phyloP scores from a whole-genome alignment of 441 rosid genomes.

The Cnidoscolus chayamansa region DNA sequence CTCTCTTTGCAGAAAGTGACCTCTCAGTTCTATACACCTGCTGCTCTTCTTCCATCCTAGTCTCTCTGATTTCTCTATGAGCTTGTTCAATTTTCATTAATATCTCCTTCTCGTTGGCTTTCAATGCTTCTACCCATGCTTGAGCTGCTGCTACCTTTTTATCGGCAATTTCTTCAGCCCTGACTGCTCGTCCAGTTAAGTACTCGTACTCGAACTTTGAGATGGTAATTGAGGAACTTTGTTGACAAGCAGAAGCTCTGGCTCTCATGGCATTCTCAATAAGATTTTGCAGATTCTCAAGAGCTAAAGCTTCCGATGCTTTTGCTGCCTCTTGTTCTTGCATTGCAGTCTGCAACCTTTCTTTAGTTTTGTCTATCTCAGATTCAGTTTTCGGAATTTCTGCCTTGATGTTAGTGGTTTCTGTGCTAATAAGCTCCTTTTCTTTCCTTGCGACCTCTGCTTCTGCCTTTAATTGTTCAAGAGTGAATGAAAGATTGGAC shows the following conservation, averaged over 20 bases:
- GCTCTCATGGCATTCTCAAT: slow-evolving; percentile 42
- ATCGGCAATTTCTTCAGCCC: slow-evolving; percentile 67
- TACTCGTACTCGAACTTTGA: slow-evolving; percentile 80
- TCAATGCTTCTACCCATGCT: slow-evolving; percentile 82
- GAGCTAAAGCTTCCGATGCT: slow-evolving; percentile 51
- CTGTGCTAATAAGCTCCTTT: slow-evolving; percentile 41
- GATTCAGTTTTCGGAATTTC: slow-evolving; percentile 48
- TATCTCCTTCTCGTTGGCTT: slow-evolving; percentile 67
- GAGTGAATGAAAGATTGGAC: slow-evolving; percentile 46
- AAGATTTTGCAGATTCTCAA: slow-evolving; percentile 44
- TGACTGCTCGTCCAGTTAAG: slow-evolving; percentile 55
- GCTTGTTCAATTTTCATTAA: slow-evolving; percentile 52
- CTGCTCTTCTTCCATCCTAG: slow-evolving; percentile 52
- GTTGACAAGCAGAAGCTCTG: slow-evolving; percentile 46
- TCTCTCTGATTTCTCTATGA: slow-evolving; percentile 42
- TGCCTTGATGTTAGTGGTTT: slow-evolving; percentile 41
- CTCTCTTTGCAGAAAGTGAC: slow-evolving; percentile 48
- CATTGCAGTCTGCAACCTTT: slow-evolving; percentile 47
- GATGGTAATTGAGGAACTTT: slow-evolving; percentile 46
- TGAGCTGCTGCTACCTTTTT: slow-evolving; percentile 79
- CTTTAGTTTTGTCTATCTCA: slow-evolving; percentile 50
- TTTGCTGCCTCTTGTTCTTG: slow-evolving; percentile 60
- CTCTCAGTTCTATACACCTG: slow-evolving; percentile 39
- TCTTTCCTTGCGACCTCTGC: slow-evolving; percentile 56
- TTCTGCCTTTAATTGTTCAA: slow-evolving; percentile 60